Conservation (phyloP, 2,329 filamentous ascomycete genomes). For the Septoria petroselini region DNA sequence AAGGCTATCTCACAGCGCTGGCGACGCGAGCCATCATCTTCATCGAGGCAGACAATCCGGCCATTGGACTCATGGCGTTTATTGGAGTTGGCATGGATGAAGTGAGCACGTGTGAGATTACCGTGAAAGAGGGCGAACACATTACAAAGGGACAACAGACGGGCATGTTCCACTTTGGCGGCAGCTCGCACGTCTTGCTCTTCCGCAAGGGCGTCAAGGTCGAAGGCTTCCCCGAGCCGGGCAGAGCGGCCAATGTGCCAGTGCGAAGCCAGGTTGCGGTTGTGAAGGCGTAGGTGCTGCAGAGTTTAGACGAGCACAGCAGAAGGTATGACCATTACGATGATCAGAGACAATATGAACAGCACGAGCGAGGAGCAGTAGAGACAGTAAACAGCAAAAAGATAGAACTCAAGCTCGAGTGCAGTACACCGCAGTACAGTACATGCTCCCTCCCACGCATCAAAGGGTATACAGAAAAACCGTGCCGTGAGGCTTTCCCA, state of each 20-base stretch:
- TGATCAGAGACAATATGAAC: too few species aligned
- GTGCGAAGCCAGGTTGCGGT: constrained; percentile 40
- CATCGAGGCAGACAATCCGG: constrained; percentile 65
- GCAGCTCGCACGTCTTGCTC: constrained; percentile 65
- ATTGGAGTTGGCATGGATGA: constrained; percentile 74
- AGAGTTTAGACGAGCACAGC: too few species aligned
- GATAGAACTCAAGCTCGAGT: too few species aligned
- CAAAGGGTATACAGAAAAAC: constrained; percentile 21
- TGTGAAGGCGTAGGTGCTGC: constrained; percentile 40
- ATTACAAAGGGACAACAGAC: constrained; percentile 67
- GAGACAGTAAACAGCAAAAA: too few species aligned
- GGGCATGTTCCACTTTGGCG: constrained; percentile 81
- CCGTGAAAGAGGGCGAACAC: constrained; percentile 62
- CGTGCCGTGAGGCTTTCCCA: constrained; percentile 21
- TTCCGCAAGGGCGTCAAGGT: constrained; percentile 58
- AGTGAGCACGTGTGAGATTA: constrained; percentile 65
- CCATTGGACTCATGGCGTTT: constrained; percentile 67
- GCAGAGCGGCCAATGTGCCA: constrained; percentile 39
- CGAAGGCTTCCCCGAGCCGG: constrained; percentile 37
- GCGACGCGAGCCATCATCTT: constrained; percentile 68
- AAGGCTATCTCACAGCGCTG: constrained; percentile 65
- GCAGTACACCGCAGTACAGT: too few species aligned
- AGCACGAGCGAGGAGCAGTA: too few species aligned
- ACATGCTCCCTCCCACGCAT: too few species aligned
- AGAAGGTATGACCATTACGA: too few species aligned